Conservation (phyloP, 2,329 filamentous ascomycete species). For the Fusarium vanettenii region DNA sequence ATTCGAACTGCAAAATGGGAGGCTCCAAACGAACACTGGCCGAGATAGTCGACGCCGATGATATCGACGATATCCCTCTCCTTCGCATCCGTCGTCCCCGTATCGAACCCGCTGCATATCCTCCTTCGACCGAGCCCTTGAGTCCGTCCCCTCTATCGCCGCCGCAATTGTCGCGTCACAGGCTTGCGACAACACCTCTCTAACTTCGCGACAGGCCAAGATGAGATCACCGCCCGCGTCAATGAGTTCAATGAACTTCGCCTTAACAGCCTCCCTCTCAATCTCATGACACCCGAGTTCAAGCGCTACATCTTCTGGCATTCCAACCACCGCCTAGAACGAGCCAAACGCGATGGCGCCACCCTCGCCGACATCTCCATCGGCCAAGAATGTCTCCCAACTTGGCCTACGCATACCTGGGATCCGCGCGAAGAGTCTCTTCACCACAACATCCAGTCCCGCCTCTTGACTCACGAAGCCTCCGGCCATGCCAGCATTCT, state of each 20-base stretch:
- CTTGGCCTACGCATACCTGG: slow-evolving; percentile 43
- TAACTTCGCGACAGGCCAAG: slow-evolving; percentile 2
- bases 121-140: background rate
- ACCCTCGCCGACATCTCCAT: slow-evolving; percentile 37
- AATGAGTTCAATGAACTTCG: slow-evolving; percentile 28
- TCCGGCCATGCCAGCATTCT: slow-evolving; percentile 30
- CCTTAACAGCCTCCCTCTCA: slow-evolving; percentile 27
- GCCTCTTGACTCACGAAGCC: slow-evolving; percentile 30
- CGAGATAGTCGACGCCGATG: background rate
- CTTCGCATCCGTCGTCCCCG: background rate
- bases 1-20: background rate
- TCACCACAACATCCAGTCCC: slow-evolving; percentile 42
- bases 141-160: background rate
- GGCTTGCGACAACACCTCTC: background rate
- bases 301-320: slow-evolving; percentile 33
- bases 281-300: slow-evolving; percentile 37
- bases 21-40: background rate
- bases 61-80: background rate
- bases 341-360: slow-evolving; percentile 31
- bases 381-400: slow-evolving; percentile 45
- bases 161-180: no score
- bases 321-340: slow-evolving; percentile 38
- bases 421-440: slow-evolving; percentile 39
- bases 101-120: background rate
- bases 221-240: background rate